Evolutionary conservation across 495 filamentous ascomycete genomes (phyloP), one percentile per base, ranked within the genome.

Genomic region (Annulohypoxylon moriforme): DNA sequence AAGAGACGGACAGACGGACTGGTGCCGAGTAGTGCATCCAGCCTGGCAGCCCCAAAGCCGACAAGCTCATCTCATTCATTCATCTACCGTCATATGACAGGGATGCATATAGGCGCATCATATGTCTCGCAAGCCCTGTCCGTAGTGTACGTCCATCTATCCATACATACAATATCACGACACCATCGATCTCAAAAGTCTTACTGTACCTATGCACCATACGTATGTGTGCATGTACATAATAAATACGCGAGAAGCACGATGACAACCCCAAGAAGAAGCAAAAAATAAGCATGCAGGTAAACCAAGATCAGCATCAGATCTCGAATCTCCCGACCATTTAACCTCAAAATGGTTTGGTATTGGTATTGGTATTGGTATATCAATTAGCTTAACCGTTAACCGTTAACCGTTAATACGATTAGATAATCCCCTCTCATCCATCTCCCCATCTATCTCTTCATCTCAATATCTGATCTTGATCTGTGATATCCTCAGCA

Each of bases 381-480:
- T n/a, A n/a, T n/a, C n/a, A n/a, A n/a, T n/a, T n/a, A n/a, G n/a
- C n/a, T n/a, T n/a, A n/a, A n/a, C n/a, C n/a, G n/a, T n/a, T n/a
- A n/a, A n/a, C n/a, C n/a, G n/a, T n/a, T n/a, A n/a, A n/a, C n/a
- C 47, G 46, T 18, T 61, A 29, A 66, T 24, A 52, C 46, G 38
- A 58, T 58, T 58, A 52, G 33, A 11, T 50, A 57, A 57, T 16
- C 29, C 14, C 13, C n/a, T 4, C 31, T 3, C 9, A 11, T 8
- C 9, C 2, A 8, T 36, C 2, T n/a, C n/a, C n/a, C 33, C 33
- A n/a, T 40, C 24, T 20, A 34, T 42, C 27, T 34, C n/a, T 29
- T 47, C 31, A 11, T 20, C 13, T 44, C 47, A 20, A 70, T 20
- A 59, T 57, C 36, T 40, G 36, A n/a, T n/a, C n/a, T n/a, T n/a